Base-by-base conservation (phyloP, 106 monocot species). In the Dendrobium officinale region DNA sequence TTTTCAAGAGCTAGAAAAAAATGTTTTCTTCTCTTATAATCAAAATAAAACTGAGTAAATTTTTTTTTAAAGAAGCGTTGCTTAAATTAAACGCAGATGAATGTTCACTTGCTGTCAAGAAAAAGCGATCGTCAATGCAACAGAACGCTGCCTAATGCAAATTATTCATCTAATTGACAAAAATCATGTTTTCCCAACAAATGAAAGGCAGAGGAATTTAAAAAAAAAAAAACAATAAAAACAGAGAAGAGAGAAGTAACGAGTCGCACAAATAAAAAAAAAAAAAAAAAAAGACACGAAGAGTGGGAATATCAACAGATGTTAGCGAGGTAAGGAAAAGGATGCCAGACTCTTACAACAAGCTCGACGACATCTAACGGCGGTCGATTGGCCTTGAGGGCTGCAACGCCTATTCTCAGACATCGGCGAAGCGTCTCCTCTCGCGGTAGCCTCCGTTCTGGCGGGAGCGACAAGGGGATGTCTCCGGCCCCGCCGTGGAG, bases 401-500 rank as follows among this genome's bases (percentile, higher is more conserved):
- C 88, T 80, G 84, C 86, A 86, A 90, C 86, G 54, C 89, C 92
- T 84, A 94, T 27, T 72, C 67, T 83, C 75, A 94, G 94, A 84
- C 85, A 89, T 54, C 77, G 94, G 51, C 89, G 91, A 61, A 98
- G 97, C 55, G 91, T 79, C 24, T 81, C 90, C 78, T 92, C 94
- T 0, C 94, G 84, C 13, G 90, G 94, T 43, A 44, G 49, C 77
- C 92, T 73, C 16, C 89, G 64, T 51, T 94, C 92, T 41, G 76
- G 61, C 18, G 94, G 82, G 10, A 92, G 86, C 15, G 86, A 74
- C 0, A 78, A 75, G 6, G 92, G 90, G 73, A 98, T 94, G 83
- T 98, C 92, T 40, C 97, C 97, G 6, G 97, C 97, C 3, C 97
- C 97, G 27, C 97, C 97, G 77, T 98, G 97, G 58, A 98, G 77